Conservation (phyloP, 805 yeast genomes). For the Torulaspora gathmanii region DNA sequence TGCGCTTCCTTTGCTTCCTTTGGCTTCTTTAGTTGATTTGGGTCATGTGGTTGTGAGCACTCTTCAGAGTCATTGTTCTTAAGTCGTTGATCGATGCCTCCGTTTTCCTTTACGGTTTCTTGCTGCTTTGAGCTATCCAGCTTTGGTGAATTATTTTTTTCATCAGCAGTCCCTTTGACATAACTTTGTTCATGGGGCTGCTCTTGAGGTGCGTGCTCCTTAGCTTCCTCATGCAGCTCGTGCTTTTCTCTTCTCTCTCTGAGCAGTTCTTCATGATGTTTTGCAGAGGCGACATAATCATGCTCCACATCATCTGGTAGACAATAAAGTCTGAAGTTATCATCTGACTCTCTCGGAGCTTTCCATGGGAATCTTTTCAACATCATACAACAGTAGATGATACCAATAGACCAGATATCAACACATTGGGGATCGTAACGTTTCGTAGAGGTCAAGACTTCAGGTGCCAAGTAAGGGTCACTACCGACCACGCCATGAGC, state of each 20-base stretch:
- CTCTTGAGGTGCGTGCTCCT: conserved; percentile 5
- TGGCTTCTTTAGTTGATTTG: neutral
- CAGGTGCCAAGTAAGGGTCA: conserved; percentile 85
- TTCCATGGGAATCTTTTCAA: conserved; percentile 85
- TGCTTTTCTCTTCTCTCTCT: conserved; percentile 40
- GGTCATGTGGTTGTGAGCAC: neutral
- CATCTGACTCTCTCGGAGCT: conserved; percentile 65
- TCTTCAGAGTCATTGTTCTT: neutral
- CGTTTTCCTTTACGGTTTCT: conserved; percentile 4
- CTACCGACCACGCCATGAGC: conserved; percentile 80
- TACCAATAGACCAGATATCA: conserved; percentile 82
- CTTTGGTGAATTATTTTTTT: conserved; percentile 1
- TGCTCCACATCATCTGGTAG: conserved; percentile 70
- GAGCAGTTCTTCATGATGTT: conserved; percentile 61
- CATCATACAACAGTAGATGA: conserved; percentile 83
- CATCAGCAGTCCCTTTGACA: conserved; percentile 9
- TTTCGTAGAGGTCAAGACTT: conserved; percentile 49
- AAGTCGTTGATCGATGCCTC: neutral
- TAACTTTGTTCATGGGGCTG: conserved; percentile 7
- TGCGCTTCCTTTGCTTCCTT: neutral
- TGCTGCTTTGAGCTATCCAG: conserved; percentile 3
- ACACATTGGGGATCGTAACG: conserved; percentile 73
- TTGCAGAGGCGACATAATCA: conserved; percentile 68
- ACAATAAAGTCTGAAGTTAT: conserved; percentile 62
- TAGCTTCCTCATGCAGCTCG: conserved; percentile 14